Evolutionary conservation across 2,329 filamentous ascomycete genomes (phyloP), one percentile per base, ranked within the genome.

Genomic region (Pestalotiopsis sp.): DNA sequence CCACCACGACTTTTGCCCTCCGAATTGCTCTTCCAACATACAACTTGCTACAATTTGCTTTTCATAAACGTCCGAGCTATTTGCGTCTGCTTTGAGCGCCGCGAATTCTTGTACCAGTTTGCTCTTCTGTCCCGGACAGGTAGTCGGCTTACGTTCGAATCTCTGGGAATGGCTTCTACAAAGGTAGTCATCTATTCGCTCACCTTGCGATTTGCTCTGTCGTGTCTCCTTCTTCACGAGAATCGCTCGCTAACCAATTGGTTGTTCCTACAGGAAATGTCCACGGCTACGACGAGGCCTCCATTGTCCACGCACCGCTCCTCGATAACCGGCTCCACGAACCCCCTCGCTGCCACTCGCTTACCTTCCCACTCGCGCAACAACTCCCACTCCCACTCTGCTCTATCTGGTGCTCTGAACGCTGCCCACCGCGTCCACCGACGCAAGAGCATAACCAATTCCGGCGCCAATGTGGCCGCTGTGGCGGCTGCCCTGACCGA

Each of bases 381-480:
- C 73, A 91, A 93, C 81, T 90, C 90, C 75, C 93, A 94, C 84
- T 93, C 93, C 74, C 92, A 96, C 81, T 95, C 94, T 69, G 86
- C 94, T 74, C 92, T 95, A 68, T 88, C 92, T 69, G 90, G 90
- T 74, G 90, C 92, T 69, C 88, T 95, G 77, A 95, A 95, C 84
- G 84, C 91, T 75, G 91, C 90, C 80, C 93, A 97, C 81, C 93
- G 96, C 75, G 90, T 98, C 74, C 94, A 93, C 75, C 93, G 95
- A 77, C 90, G 96, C 76, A 98, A 98, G 88, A 98, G 95, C 82
- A 94, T 97, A 78, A 94, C 93, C 70, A 92, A 90, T 72, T 89
- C 91, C 61, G 87, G 86, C 62, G 87, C 89, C 79, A 95, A 92
- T 81, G 89, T 92, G 61, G 91, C 92, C 20, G 93, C 92, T 67